These are phyloP conservation scores for Coemansia sp. DNA, from an alignment of 192 early-diverging fungal genomes.

Conservation along the genomic window DNA sequence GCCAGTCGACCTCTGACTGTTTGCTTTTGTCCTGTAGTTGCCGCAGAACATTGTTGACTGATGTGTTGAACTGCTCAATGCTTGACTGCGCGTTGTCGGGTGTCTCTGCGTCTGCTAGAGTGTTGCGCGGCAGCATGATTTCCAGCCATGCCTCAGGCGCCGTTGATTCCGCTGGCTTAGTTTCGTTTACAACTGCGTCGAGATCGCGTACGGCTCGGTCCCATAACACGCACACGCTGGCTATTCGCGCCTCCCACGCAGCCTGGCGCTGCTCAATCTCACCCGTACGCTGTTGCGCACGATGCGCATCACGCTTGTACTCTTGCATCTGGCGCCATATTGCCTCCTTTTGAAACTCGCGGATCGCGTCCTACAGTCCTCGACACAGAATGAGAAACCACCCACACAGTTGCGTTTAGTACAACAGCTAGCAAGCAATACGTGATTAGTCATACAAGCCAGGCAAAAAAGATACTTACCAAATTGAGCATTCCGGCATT, in stretches of 20 bases:
- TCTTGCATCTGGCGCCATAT: constrained; percentile 69
- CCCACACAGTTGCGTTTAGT: background rate
- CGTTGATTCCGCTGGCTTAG: background rate
- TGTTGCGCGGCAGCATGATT: constrained; percentile 22
- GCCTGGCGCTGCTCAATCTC: constrained; percentile 54
- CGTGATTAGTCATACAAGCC: background rate
- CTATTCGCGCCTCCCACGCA: constrained; percentile 46
- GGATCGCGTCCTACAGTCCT: constrained; percentile 41
- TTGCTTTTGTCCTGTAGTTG: constrained; percentile 31
- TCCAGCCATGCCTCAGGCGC: constrained; percentile 32
- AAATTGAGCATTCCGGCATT: constrained; percentile 47
- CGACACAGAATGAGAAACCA: background rate
- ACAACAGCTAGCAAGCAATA: background rate
- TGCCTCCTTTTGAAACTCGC: constrained; percentile 65
- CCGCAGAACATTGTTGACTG: constrained; percentile 33
- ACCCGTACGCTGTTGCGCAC: constrained; percentile 47
- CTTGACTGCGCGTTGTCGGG: constrained; percentile 13
- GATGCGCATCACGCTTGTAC: constrained; percentile 59
- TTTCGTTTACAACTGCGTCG: constrained; percentile 33
- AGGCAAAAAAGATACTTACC: constrained; percentile 21
- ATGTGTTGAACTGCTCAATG: constrained; percentile 38
- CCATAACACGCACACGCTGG: constrained; percentile 52
- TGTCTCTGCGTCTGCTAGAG: background rate
- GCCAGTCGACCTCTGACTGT: constrained; percentile 29
- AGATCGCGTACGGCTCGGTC: constrained; percentile 48